Evolutionary conservation across 305 asterid species (phyloP), one percentile per base, ranked within the genome.

Genomic region (Salvia sclarea): DNA sequence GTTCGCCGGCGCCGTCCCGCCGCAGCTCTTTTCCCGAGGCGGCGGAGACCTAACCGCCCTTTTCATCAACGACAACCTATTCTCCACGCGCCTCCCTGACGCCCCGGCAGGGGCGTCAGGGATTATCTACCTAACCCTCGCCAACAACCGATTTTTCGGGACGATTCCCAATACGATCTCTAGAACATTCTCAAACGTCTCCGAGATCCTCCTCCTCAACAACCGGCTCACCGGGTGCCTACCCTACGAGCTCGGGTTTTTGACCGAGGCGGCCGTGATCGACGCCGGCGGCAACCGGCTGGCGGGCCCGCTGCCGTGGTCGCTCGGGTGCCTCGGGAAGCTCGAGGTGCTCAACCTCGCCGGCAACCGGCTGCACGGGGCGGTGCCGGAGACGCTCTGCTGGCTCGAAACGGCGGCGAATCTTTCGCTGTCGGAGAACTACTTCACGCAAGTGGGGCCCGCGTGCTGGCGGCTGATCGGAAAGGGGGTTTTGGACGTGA

Each of bases 131-230:
- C 94, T 90, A 1, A 83, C 96, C 8, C 52, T 90, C 22, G 92
- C 97, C 66, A 86, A 90, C 69, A 90, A 90, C 85, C 82, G 65
- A 38, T 76, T 90, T 68, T 83, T 79, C 62, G 97, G 97, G 6
- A 85, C 91, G 2, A 86, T 90, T 69, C 91, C 97, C 2, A 75
- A 69, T 10, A 58, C 74, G 28, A 75, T 90, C n/a, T 61, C 70
- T 24, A 64, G 58, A 43, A 70, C 74, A 41, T 65, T 84, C 48
- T 25, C 80, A 2, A 69, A 75, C 0, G 11, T 83, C 1, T 66
- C 84, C 0, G 97, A 90, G 58, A 71, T 86, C 21, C 33, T 88
- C 25, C 83, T 90, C 6, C 78, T 81, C 6, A 84, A 90, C 78
- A 90, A 90, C 70, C 41, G 76, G 33, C 50, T 90, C n/a, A 77